Evolutionary conservation across 1,139 yeast species (phyloP).

Genomic region (Pneumocystis oryctolagi): DNA sequence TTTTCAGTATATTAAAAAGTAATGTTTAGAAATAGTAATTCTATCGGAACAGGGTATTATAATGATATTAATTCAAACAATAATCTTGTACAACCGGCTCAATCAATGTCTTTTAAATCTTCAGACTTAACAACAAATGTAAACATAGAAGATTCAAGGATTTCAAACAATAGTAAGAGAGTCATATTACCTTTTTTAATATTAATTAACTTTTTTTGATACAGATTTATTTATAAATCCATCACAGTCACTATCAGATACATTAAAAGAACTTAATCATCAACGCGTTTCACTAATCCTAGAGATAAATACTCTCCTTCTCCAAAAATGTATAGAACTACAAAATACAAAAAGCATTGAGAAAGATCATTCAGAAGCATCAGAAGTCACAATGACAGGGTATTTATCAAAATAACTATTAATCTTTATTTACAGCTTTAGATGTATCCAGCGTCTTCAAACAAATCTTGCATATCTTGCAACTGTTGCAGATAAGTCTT

Average conservation of each 20-base stretch:
- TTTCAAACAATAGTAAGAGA: neutral
- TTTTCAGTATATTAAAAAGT: neutral
- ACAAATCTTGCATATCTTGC: slow-evolving; percentile 1
- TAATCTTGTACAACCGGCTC: neutral
- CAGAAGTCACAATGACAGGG: neutral
- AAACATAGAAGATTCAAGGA: neutral
- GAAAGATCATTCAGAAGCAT: neutral
- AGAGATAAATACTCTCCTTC: slow-evolving; percentile 9
- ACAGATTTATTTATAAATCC: neutral
- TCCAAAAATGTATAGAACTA: slow-evolving; percentile 4
- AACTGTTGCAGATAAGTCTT: neutral
- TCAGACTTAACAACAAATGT: neutral
- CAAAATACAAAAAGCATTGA: neutral
- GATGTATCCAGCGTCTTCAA: neutral
- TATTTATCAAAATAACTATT: neutral
- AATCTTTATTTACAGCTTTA: neutral
- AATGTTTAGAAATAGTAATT: neutral
- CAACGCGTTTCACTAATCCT: slow-evolving; percentile 4
- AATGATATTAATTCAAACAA: neutral
- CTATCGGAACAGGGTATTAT: neutral
- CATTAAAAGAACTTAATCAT: neutral
- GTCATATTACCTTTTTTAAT: neutral
- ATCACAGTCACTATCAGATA: neutral
- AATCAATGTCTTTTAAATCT: neutral
- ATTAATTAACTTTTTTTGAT: neutral